Evolutionary conservation across 345 rosid genomes (phyloP).

Genomic region (Brassica cretica): DNA sequence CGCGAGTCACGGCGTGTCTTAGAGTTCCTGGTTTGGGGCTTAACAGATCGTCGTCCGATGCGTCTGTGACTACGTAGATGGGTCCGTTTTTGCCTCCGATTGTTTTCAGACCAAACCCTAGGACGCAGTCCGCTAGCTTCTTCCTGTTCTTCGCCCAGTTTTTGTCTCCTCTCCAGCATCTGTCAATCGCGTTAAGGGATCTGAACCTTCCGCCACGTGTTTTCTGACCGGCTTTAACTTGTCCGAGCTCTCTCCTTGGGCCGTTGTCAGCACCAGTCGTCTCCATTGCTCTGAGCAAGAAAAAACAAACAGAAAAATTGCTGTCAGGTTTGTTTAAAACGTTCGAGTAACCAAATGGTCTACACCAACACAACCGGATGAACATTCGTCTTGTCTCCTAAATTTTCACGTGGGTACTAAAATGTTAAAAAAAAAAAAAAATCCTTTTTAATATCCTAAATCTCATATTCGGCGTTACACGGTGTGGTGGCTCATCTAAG

Average conservation of each 20-base stretch:
- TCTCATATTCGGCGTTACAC: no score
- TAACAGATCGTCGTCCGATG: conserved; percentile 50
- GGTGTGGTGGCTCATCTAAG: no score
- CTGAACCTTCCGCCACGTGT: conserved; percentile 35
- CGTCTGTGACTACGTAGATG: conserved; percentile 59
- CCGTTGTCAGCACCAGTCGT: conserved; percentile 34
- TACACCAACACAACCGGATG: not conserved
- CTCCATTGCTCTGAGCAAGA: conserved; percentile 28
- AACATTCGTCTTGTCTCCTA: no score
- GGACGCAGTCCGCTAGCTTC: conserved; percentile 57
- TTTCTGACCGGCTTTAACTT: conserved; percentile 24
- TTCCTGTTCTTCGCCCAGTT: conserved; percentile 58
- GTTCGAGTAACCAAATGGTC: not conserved
- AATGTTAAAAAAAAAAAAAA: no score
- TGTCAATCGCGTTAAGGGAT: conserved; percentile 64
- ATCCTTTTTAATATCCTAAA: no score
- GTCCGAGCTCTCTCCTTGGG: conserved; percentile 51
- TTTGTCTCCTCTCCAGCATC: conserved; percentile 61
- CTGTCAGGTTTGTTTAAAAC: not conserved
- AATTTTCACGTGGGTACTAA: no score
- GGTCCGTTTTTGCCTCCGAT: conserved; percentile 63
- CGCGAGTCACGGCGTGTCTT: conserved; percentile 72
- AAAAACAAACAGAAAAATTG: not conserved
- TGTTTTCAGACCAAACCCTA: conserved; percentile 68
- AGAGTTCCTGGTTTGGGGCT: conserved; percentile 71